Conservation (phyloP, 2,329 filamentous ascomycete species). For the Sporothrix inflata region DNA sequence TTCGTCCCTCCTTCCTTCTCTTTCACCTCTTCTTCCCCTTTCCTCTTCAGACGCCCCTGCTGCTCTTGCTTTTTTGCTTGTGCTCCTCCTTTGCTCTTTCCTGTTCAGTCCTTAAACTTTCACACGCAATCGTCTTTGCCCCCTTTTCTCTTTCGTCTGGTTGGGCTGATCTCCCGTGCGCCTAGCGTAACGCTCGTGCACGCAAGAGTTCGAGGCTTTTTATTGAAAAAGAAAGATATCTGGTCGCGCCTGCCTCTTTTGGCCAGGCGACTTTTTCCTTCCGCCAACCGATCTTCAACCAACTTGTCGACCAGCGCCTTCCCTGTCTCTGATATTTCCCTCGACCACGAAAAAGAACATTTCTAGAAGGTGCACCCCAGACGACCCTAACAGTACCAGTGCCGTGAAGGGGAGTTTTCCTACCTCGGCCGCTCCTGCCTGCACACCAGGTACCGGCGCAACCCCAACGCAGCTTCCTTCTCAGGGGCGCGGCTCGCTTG, state of each 20-base stretch:
- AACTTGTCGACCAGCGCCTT: conserved; percentile 7
- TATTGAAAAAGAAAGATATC: conserved; percentile 16
- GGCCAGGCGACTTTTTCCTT: conserved; percentile 21
- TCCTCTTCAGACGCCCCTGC: not conserved
- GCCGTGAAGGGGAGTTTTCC: not conserved
- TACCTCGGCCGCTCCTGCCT: conserved; percentile 7
- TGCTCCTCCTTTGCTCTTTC: conserved; percentile 17
- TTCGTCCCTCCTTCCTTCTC: not conserved
- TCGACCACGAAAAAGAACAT: not conserved
- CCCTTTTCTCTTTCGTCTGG: conserved; percentile 13
- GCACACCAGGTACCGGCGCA: not conserved
- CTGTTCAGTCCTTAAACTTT: conserved; percentile 6
- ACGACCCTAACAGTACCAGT: not conserved
- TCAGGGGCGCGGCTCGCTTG: conserved; percentile 20
- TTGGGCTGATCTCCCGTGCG: conserved; percentile 22
- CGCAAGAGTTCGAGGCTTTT: not conserved
- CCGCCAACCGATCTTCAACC: not conserved
- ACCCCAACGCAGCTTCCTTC: conserved; percentile 4
- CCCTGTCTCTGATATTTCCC: conserved; percentile 12
- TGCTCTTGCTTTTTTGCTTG: not conserved
- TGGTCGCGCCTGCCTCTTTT: conserved; percentile 28
- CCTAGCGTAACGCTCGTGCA: conserved; percentile 22
- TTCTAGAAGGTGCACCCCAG: conserved; percentile 17
- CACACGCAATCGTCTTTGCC: not conserved
- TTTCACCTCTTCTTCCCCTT: not conserved